Base-by-base conservation (phyloP, 2,329 filamentous ascomycete species). In the Pestalotiopsis fici region DNA sequence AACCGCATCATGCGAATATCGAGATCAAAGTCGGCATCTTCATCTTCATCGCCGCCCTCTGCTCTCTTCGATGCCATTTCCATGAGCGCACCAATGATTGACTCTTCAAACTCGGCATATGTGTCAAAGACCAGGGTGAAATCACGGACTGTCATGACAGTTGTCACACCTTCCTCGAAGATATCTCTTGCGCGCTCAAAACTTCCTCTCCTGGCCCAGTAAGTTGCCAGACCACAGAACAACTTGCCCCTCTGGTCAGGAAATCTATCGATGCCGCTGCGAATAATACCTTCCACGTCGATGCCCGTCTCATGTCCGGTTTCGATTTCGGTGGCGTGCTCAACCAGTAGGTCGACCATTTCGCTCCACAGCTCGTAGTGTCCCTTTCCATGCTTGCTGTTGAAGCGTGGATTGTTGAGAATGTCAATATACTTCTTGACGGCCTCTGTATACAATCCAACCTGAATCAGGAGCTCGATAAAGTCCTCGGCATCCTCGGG, bases 1-100 rank as follows among this genome's bases (percentile, higher is more conserved):
- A 99, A 99, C 65, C 96, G 91, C 88, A 98, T 91, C 94, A 99
- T 97, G 63, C 95, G 90, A 72, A 98, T 94, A 78, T 99, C 97
- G 35, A 99, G 87, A 75, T 98, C 95, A 69, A 97, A 93, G 78
- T 99, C 96, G 12, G 94, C 93, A 69, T 94, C 90, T 70, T 95
- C 90, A 74, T 98, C 91, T 2, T 91, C 79, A 57, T 89, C 86
- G 12, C 91, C 93, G 75, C 94, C 93, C 64, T 94, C 91, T n/a
- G 93, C 90, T 56, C 95, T 91, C 61, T 83, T 82, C 6, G 94
- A 92, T 1, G 95, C 95, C 65, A 93, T 88, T 74, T 98, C 95
- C 90, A 99, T 97, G 73, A 98, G 85, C 60, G 91, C 91, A 15
- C 93, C 91, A 71, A 98, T 97, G 72, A 98, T 91, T 0, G 95